Evolutionary conservation across 1,284 basidiomycete genomes (phyloP), one percentile per base, ranked within the genome.

Genomic region (Pseudozyma sp.): DNA sequence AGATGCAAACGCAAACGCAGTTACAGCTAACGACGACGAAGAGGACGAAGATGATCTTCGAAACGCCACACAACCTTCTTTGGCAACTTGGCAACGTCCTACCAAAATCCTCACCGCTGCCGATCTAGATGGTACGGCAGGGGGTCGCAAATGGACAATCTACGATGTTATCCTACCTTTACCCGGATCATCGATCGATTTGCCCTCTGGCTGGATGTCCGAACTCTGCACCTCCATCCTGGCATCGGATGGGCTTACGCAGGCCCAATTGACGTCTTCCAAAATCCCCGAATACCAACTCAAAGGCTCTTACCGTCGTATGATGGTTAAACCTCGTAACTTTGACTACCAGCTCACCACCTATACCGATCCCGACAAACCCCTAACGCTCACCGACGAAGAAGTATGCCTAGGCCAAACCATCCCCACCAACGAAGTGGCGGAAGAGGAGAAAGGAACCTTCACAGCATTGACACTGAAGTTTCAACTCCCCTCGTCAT

Each of bases 141-240:
- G 25, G 70, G 14, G 45, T 36, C 16, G 36, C 9, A 34, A 50
- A 12, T 92, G 94, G 85, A 89, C 91, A 5, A 93, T 99, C 64
- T 93, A 93, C 81, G 95, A 99, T 85, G 92, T 99, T 42, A 90
- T 98, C 69, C 93, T 99, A 90, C 96, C 97, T 6, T 87, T 98
- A 36, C 94, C 96, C 25, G 97, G 97, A 5, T 93, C 91, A 79
- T 93, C 96, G 81, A 93, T 97, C 34, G 91, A 92, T 43, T 94
- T 93, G 79, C 95, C 95, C 0, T 91, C 91, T 5, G 93, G 94
- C 12, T 84, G 88, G 43, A 90, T 97, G 21, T 92, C 93, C 18
- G 90, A 94, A 73, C 89, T 90, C 61, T 98, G 96, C 85, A 88
- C 88, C 66, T 89, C 92, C 76, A 93, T 94, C 80, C 88, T 99